Base-by-base conservation (phyloP, 768 basidiomycete species). In the Phaeotremella fagi region DNA sequence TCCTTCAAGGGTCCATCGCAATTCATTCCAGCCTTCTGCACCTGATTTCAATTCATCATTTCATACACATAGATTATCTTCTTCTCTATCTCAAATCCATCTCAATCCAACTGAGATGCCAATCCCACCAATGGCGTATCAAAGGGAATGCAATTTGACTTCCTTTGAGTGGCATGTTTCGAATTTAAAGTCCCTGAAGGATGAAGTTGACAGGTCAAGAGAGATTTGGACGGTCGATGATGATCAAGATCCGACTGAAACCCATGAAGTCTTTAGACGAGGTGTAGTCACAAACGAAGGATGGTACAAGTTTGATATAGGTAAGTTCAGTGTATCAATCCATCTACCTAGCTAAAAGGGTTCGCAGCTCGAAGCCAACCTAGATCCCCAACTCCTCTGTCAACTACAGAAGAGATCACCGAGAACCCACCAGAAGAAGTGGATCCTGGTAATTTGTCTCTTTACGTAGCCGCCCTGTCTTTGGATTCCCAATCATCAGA, bases 291-390 rank as follows among this genome's bases (percentile, higher is more conserved):
- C 87, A 4, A 85, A 83, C 35, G 85, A 86, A 52, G 81, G 81
- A 52, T 85, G 84, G 71, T 81, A 77, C 75, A 87, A 86, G 73
- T 77, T 87, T 2, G 85, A 86, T 70, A 81, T 87, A 54, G 80
- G 84, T 82, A 45, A 55, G 60, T 12, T 12, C 38, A 11, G 12
- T 41, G 12, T 38, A 22, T 29, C 26, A 15, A 2, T 24, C 27
- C 22, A 36, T 42, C 36, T 24, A 22, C 44, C 49, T 18, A 28
- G 11, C 28, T 28, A 26, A 38, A 23, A 24, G 20, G 16, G 28
- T 2, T 41, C 42, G 24, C 24, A 56, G 57, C 58, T 29, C 53
- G 56, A 9, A 57, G 49, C 26, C 54, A 52, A 36, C 50, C 49
- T 22, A 16, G 43, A 27, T 45, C 48, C 16, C 48, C 57, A 41